Base-by-base conservation (phyloP, 208 protist species). In the Trypanosoma rangeli region DNA sequence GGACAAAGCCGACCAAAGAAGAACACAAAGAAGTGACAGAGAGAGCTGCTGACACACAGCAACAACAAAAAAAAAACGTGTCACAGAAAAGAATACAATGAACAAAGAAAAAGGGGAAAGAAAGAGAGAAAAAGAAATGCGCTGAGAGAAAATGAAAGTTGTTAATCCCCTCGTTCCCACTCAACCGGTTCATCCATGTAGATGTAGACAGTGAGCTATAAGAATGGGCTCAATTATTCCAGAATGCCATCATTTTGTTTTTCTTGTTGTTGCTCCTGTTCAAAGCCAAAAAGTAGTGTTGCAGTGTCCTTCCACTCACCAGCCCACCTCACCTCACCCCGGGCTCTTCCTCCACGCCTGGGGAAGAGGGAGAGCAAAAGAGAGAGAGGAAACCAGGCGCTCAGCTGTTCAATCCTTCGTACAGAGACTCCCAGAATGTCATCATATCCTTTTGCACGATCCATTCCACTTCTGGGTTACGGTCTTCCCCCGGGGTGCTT, bases 371-470 rank as follows among this genome's bases (percentile, higher is more conserved):
- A 74, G 33, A 26, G 29, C 53, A 76, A 62, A 57, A 60, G 37
- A 44, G 62, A 55, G 49, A 56, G 33, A 28, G 18, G 1, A 8
- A 50, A 16, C 20, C 3, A 50, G 46, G 8, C 5, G 53, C 24
- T 57, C 53, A 31, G 22, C 26, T 55, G 29, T 28, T 57, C 42
- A n/a, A 20, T n/a, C 59, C 39, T 24, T 53, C 13, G 5, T 71
- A 57, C 18, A 71, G 66, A 0, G 66, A 63, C 37, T 71, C 66
- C 66, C 54, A 64, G 15, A 71, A 31, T 46, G 56, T 28, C 54
- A 64, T 64, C 37, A 71, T 64, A 31, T 71, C 66, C 28, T 71
- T 71, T 31, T 71, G 66, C 3, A 71, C 28, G 3, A 31, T 29
- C 66, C 66, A 71, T 16, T 69, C 64, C 13, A 57, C 31, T n/a